Evolutionary conservation across 108 stramenopile genomes (phyloP).

Genomic region (Mediolabrus comicus): DNA sequence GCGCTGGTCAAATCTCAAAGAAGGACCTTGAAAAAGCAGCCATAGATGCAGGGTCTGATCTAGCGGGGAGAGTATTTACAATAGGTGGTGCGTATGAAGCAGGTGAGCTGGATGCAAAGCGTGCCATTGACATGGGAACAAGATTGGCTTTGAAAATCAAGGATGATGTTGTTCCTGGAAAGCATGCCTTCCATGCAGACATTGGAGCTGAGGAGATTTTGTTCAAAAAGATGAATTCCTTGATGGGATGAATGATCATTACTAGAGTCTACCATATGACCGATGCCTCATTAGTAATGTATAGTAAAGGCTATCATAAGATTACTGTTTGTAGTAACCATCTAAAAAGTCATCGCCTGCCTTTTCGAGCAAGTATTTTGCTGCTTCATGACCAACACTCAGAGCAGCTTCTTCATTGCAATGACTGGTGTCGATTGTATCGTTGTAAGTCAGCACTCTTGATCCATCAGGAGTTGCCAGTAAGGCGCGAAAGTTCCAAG

Average conservation of each 20-base stretch:
- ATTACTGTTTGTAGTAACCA: conserved; percentile 3
- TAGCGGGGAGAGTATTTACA: conserved; percentile 66
- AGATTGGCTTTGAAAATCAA: conserved; percentile 86
- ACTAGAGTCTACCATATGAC: background rate
- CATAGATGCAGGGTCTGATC: conserved; percentile 23
- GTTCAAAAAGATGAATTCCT: conserved; percentile 30
- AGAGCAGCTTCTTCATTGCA: conserved; percentile 4
- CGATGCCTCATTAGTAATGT: background rate
- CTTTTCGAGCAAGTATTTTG: background rate
- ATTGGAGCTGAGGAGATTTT: conserved; percentile 66
- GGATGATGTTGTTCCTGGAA: conserved; percentile 66
- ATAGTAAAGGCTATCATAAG: background rate
- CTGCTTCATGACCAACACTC: conserved; percentile 3
- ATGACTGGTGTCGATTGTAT: background rate
- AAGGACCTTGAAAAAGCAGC: conserved; percentile 39
- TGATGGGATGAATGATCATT: background rate
- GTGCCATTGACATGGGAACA: conserved; percentile 98
- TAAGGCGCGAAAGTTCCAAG: conserved; percentile 11
- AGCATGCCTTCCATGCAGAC: conserved; percentile 63
- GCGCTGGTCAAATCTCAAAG: conserved; percentile 90
- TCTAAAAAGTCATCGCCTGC: conserved; percentile 19
- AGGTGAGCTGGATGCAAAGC: conserved; percentile 95
- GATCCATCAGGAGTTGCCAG: conserved; percentile 26
- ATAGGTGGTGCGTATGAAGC: conserved; percentile 95
- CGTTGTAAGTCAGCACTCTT: background rate